Evolutionary conservation across 2,329 filamentous ascomycete species (phyloP), one percentile per base, ranked within the genome.

Genomic region (Pestalotiopsis sp.): DNA sequence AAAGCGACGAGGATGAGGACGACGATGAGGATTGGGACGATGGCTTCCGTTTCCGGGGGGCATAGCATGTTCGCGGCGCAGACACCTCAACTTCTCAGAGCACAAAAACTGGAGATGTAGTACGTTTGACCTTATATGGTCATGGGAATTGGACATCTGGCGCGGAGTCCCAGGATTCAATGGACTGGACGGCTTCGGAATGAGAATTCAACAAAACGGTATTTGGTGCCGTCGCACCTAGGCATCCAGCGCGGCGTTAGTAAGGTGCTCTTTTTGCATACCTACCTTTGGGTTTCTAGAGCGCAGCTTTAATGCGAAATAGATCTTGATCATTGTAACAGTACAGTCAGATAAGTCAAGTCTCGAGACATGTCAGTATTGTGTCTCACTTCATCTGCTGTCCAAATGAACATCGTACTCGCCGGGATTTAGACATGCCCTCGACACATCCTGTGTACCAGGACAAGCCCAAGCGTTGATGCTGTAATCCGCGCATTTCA

Each of bases 21-120:
- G 84, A 85, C 0, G 82, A 84, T 0, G 83, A 86, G 0, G 85
- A 86, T 0, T 84, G 82, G 1, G 84, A 86, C 2, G 89, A 90
- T 69, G 88, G 85, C 1, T 91, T 91, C 72, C 79, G 86, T 39
- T 88, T 88, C 71, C 78, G 78, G 56, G 76, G 52, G 4, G 64
- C 49, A 49, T 64, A 64, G 61, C 38, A 20, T 64, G n/a, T 11
- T 39, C 39, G 38, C 31, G 59, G 27, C n/a, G 25, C 27, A 17
- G 59, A 39, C 23, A 27, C 20, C 23, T 59, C 23, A 6, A 13
- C 27, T 23, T 27, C 12, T 20, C 20, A 59, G 17, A 59, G 57
- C 23, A 36, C 25, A 59, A 59, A 14, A 59, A 27, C 57, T 23
- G 57, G 14, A 25, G 2, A 36, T 23, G 17, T 17, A n/a, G n/a